These are phyloP conservation scores for Euphrasia arctica DNA, from an alignment of 305 asterid genomes.

Conservation along the genomic window DNA sequence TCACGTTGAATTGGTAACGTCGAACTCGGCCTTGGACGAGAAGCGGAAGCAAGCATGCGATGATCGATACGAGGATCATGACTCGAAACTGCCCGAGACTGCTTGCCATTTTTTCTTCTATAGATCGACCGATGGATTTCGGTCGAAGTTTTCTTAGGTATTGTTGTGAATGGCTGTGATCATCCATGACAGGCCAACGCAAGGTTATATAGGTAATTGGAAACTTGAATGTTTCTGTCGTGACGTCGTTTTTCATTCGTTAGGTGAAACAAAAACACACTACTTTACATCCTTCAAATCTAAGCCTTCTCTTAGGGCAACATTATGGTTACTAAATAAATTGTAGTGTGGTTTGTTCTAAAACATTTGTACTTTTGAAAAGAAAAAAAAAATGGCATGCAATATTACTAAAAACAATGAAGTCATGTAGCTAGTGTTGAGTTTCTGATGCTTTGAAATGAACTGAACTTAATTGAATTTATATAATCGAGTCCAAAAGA, in stretches of 20 bases:
- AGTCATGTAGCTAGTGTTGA: too few relatives aligned
- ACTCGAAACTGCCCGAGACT: slow-evolving; percentile 31
- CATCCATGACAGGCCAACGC: slow-evolving; percentile 42
- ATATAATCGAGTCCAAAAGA: too few relatives aligned
- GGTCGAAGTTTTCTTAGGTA: slow-evolving; percentile 10
- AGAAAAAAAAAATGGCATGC: too few relatives aligned
- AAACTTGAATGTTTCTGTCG: slow-evolving; percentile 30
- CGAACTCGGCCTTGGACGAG: slow-evolving; percentile 60
- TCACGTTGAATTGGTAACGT: slow-evolving; percentile 74
- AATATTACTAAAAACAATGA: too few relatives aligned
- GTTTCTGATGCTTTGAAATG: too few relatives aligned
- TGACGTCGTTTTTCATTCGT: slow-evolving; percentile 63
- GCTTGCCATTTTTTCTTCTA: slow-evolving; percentile 29
- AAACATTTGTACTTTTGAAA: too few relatives aligned
- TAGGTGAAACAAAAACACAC: slow-evolving; percentile 51
- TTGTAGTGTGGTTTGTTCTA: too few relatives aligned
- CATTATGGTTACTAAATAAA: not conserved
- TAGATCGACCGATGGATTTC: too few relatives aligned
- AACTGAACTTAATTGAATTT: too few relatives aligned
- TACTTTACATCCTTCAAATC: slow-evolving; percentile 33
- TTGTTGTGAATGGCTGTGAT: slow-evolving; percentile 22
- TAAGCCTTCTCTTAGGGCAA: slow-evolving; percentile 33
- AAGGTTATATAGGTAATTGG: slow-evolving; percentile 44
- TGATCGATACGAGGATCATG: slow-evolving; percentile 31
- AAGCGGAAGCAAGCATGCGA: slow-evolving; percentile 37